Base-by-base conservation (phyloP, 2,329 filamentous ascomycete species). In the Apiospora phragmitis region DNA sequence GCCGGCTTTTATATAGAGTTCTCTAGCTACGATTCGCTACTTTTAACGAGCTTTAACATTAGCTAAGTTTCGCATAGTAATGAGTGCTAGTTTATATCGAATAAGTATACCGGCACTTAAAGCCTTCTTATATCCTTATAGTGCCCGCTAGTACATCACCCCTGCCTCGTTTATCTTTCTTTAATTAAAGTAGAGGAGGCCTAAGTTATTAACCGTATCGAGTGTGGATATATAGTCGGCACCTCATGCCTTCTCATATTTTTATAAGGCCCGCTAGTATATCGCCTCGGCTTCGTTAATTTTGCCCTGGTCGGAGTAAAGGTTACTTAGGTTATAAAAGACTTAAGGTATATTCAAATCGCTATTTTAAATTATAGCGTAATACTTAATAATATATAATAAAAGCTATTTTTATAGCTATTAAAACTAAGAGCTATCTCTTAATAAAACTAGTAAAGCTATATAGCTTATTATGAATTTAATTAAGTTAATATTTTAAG, bases 121-220 rank as follows among this genome's bases (percentile, higher is more conserved):
- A 59, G 51, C 51, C 29, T 47, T 69, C 55, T 71, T 21, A 24
- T 72, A 72, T 65, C 77, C 74, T 75, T 75, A 68, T 6, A 81
- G 72, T 67, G 77, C 78, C 65, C 77, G 78, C 9, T 72, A 6
- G 32, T 76, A 80, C 75, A 80, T 80, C 1, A 69, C 70, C 73
- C 80, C 75, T 18, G 77, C 74, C 45, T 79, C 73, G 11, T 71
- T 14, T 12, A 76, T 65, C 59, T 74, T 76, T 68, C 74, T 76
- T 68, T 77, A 75, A n/a, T 74, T 29, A 5, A 6, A 11, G 65
- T 80, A 81, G 70, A 82, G 73, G 24, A 45, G 9, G 8, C 78
- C 78, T 35, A 83, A 71, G 43, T 77, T 77, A 38, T 77, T 68
- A 66, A 79, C 69, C 21, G 47, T 68, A 2, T 29, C 12, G 24